These are phyloP conservation scores for Lasiodiplodia gonubiensis DNA, from an alignment of 2,329 filamentous ascomycete species.

Conservation along the genomic window DNA sequence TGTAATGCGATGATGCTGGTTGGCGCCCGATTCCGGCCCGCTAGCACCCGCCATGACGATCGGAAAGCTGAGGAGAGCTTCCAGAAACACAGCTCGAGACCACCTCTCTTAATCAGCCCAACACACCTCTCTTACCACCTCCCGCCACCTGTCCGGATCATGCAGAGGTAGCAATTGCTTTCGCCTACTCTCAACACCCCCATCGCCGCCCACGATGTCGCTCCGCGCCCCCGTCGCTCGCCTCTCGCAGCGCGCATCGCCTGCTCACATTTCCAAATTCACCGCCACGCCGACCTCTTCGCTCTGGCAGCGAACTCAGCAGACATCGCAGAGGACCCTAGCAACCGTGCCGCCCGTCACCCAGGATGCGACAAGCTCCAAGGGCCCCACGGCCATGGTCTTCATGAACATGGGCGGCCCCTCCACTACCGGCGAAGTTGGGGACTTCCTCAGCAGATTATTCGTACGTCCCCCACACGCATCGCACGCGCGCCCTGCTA, in stretches of 20 bases:
- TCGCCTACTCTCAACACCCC: conserved; percentile 31
- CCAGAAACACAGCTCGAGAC: conserved; percentile 2
- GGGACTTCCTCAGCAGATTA: conserved; percentile 84
- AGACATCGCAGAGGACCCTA: conserved; percentile 6
- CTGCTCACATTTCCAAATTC: conserved; percentile 38
- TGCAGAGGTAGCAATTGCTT: conserved; percentile 27
- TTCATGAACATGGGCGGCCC: conserved; percentile 99
- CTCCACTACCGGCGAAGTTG: conserved; percentile 84
- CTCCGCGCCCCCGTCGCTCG: conserved; percentile 43
- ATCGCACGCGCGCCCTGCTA: not conserved
- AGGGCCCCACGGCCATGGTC: conserved; percentile 95
- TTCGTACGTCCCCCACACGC: conserved; percentile 70
- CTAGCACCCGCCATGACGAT: conserved; percentile 27
- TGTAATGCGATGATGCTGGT: conserved; percentile 19
- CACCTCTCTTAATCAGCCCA: conserved; percentile 17
- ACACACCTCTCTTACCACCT: conserved; percentile 4
- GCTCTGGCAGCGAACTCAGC: conserved; percentile 39
- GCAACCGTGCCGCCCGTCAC: conserved; percentile 72
- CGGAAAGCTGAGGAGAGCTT: conserved; percentile 8
- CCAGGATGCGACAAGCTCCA: conserved; percentile 70
- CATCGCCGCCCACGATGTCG: conserved; percentile 42
- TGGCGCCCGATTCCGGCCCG: conserved; percentile 26
- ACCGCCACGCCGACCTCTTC: conserved; percentile 39
- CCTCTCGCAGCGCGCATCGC: conserved; percentile 42
- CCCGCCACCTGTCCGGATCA: not conserved